Evolutionary conservation across 139 green algal genomes (phyloP), one percentile per base, ranked within the genome.

Genomic region (Volvox reticuliferus): DNA sequence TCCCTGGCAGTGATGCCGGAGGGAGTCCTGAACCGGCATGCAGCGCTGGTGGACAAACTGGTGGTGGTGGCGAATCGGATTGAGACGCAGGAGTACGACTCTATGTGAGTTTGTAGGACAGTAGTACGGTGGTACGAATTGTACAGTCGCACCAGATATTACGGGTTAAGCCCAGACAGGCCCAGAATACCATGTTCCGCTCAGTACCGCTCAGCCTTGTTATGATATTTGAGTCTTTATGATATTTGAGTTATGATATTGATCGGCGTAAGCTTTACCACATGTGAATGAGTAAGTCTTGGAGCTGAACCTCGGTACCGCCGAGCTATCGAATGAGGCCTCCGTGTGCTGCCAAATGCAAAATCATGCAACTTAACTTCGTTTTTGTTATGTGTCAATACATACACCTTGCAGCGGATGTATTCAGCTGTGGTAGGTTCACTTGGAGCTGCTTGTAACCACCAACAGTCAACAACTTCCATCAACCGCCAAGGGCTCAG

Each of bases 1-100:
- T 65, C 78, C 37, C 35, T 84, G 36, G 78, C 78, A 35, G 36
- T 33, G 78, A 37, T 84, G 78, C 78, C 78, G 78, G 36, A 37
- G 28, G 78, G 78, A 1, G 32, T 24, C 28, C 35, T 84, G 36
- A 18, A 5, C 6, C 78, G 78, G 2, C 36, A 68, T 1, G 20
- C 78, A 35, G 35, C 63, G 78, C 18, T 68, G 36, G 78, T 68
- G 35, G 35, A 16, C 14, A 16, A n/a, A 24, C 37, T 84, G 35
- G 78, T 84, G 78, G 78, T 21, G 17, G 78, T 18, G 14, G 20
- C 37, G 1, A 44, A 84, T 1, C 9, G 35, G 20, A 35, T 22
- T 24, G 36, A 21, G 20, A 16, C 36, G 78, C 21, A 33, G 17
- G 17, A 63, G 20, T 37, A 61, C 32, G 32, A 32, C 32, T 2